Evolutionary conservation across 2,329 filamentous ascomycete genomes (phyloP).

Genomic region (Sporothrix brasiliensis): DNA sequence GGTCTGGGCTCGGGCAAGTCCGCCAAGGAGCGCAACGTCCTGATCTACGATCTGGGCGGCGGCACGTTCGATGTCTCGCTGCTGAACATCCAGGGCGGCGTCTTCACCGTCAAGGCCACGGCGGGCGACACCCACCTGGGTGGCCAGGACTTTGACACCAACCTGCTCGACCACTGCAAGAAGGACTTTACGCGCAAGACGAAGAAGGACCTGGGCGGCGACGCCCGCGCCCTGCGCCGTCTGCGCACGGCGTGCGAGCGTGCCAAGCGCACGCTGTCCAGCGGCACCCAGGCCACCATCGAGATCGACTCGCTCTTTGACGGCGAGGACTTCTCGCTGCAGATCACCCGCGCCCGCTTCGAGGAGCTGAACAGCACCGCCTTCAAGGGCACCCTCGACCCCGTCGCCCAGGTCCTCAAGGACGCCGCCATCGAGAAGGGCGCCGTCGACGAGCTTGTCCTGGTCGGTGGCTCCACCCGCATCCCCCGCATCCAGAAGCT

Average conservation of each 20-base stretch:
- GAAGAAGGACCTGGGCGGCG: slow-evolving; percentile 66
- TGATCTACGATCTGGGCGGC: slow-evolving; percentile 99
- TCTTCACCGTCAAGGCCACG: slow-evolving; percentile 98
- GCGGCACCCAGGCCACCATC: slow-evolving; percentile 94
- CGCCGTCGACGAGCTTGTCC: slow-evolving; percentile 95
- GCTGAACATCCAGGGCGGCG: slow-evolving; percentile 97
- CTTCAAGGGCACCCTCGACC: slow-evolving; percentile 90
- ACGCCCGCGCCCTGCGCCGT: slow-evolving; percentile 90
- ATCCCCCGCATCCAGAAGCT: slow-evolving; percentile 99
- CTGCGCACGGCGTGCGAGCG: slow-evolving; percentile 98
- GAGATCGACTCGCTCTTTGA: slow-evolving; percentile 99
- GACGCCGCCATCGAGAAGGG: slow-evolving; percentile 86
- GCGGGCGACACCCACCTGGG: slow-evolving; percentile 96
- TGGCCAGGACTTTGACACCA: slow-evolving; percentile 95
- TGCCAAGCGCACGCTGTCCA: slow-evolving; percentile 98
- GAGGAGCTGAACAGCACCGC: slow-evolving; percentile 97
- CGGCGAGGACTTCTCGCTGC: slow-evolving; percentile 94
- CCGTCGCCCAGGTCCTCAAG: slow-evolving; percentile 95
- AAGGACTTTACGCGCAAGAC: slow-evolving; percentile 65
- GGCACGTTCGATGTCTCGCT: slow-evolving; percentile 99
- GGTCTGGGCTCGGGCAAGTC: slow-evolving; percentile 94
- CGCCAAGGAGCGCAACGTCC: slow-evolving; percentile 96
- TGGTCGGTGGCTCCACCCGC: slow-evolving; percentile 98
- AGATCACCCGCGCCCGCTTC: slow-evolving; percentile 98
- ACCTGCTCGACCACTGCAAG: slow-evolving; percentile 94